Conservation (phyloP, 176 grass and related monocot species). For the Aechmea fasciata region DNA sequence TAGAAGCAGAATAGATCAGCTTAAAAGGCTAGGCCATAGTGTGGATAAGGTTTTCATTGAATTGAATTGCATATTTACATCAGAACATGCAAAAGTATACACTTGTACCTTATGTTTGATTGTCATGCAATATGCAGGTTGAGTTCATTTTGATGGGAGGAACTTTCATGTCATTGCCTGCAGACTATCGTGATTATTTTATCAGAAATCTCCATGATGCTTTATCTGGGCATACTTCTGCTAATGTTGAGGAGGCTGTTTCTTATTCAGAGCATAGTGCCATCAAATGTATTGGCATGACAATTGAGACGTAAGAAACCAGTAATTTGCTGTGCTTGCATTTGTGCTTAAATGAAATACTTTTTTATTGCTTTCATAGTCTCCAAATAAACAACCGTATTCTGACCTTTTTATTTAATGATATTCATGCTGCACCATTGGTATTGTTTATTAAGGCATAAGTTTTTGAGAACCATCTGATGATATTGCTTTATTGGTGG, state of each 20-base stretch:
- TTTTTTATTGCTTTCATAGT: no score
- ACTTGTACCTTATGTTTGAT: background rate
- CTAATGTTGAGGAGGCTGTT: constrained; percentile 98
- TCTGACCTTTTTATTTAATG: background rate
- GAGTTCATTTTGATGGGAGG: constrained; percentile 98
- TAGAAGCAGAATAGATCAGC: constrained; percentile 98
- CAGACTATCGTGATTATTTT: constrained; percentile 97
- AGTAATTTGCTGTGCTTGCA: background rate
- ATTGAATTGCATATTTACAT: background rate
- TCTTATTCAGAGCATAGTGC: constrained; percentile 90
- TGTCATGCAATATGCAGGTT: constrained; percentile 33
- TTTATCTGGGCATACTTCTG: constrained; percentile 76
- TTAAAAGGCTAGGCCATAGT: constrained; percentile 95
- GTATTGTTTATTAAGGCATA: background rate
- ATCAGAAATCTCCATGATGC: constrained; percentile 99
- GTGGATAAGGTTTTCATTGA: constrained; percentile 73
- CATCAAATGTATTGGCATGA: constrained; percentile 98
- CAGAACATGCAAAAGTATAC: constrained; percentile 4
- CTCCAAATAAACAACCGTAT: background rate
- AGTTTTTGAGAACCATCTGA: background rate
- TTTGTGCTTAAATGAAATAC: background rate
- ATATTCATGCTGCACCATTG: background rate
- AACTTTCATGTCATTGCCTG: constrained; percentile 89
- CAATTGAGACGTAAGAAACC: constrained; percentile 77
- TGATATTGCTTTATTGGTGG: background rate